Percentiles rank a stretch among this genome's conserved stretches.
Conservation (phyloP, 1,284 basidiomycete species). For the Porodaedalea pini region DNA sequence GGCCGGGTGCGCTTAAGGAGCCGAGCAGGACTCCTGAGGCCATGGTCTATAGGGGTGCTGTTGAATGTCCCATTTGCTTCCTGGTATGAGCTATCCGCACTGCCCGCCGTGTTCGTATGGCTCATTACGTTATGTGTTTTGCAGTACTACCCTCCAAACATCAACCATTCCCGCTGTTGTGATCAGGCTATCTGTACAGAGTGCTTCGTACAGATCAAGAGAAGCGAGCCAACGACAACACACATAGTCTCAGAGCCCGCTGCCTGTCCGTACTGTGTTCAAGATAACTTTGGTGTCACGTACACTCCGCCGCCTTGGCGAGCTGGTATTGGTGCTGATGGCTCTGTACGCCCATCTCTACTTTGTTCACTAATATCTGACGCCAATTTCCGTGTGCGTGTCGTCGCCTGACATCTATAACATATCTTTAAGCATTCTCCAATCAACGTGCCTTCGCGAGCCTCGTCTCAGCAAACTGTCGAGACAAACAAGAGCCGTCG, state of each 20-base stretch:
- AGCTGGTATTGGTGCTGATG: conserved; percentile 68
- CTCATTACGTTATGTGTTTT: conserved; percentile 17
- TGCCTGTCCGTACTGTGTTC: conserved; percentile 95
- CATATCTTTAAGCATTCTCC: conserved; percentile 13
- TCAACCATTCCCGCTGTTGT: conserved; percentile 96
- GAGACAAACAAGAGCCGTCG: conserved; percentile 62
- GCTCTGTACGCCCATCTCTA: conserved; percentile 41
- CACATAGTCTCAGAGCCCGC: conserved; percentile 93
- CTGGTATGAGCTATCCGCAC: conserved; percentile 60
- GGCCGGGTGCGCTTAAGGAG: conserved; percentile 52
- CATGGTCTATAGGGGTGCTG: conserved; percentile 78
- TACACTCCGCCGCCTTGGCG: conserved; percentile 84
- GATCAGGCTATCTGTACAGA: conserved; percentile 98
- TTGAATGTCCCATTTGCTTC: conserved; percentile 99
- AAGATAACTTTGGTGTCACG: conserved; percentile 92
- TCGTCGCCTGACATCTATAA: neutral
- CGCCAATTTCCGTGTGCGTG: neutral
- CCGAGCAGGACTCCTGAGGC: conserved; percentile 61
- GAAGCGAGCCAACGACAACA: conserved; percentile 87
- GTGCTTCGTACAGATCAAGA: conserved; percentile 99
- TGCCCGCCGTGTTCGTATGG: conserved; percentile 18
- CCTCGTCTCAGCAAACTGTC: conserved; percentile 34
- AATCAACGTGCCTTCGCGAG: conserved; percentile 39
- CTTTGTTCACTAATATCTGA: neutral
- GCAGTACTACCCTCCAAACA: conserved; percentile 91